Percentiles rank a stretch among this genome's conserved stretches.
These are phyloP conservation scores for Sambucus nigra DNA, from an alignment of 129 eudicot genomes.

Conservation along the genomic window DNA sequence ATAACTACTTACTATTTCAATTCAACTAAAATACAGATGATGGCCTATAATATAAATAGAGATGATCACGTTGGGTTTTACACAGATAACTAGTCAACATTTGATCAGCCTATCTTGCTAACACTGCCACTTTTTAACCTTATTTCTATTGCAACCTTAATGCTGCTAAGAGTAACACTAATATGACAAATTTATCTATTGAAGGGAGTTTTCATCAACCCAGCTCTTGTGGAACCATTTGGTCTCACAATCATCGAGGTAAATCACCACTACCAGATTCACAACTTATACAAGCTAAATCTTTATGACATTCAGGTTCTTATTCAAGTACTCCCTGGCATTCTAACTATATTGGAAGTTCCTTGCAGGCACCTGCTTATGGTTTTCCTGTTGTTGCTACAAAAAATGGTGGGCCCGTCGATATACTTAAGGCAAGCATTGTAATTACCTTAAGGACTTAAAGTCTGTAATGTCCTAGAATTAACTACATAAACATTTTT, in stretches of 20 bases:
- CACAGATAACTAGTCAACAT: background rate
- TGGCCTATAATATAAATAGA: background rate
- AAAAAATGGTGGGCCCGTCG: conserved; percentile 77
- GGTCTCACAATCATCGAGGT: conserved; percentile 78
- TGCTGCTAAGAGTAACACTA: conserved; percentile 18
- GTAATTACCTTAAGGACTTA: too few species aligned
- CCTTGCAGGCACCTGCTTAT: conserved; percentile 72
- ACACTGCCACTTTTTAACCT: background rate
- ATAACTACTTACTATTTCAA: too few species aligned
- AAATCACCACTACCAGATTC: conserved; percentile 1
- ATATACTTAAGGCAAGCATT: conserved; percentile 53
- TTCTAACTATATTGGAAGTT: background rate
- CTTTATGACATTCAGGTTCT: background rate
- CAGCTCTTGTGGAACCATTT: conserved; percentile 82
- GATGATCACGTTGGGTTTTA: background rate
- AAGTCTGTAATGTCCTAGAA: background rate
- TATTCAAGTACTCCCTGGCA: background rate
- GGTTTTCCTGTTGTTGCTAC: conserved; percentile 84
- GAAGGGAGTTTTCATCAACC: conserved; percentile 86
- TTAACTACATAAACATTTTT: too few species aligned
- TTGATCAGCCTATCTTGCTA: conserved; percentile 7
- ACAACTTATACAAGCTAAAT: too few species aligned
- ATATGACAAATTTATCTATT: conserved; percentile 20
- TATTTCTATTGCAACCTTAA: background rate
- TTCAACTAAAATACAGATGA: conserved; percentile 1